phyloP scores from a whole-genome alignment of 2,329 filamentous ascomycete species.

The Verticillium klebahnii region DNA sequence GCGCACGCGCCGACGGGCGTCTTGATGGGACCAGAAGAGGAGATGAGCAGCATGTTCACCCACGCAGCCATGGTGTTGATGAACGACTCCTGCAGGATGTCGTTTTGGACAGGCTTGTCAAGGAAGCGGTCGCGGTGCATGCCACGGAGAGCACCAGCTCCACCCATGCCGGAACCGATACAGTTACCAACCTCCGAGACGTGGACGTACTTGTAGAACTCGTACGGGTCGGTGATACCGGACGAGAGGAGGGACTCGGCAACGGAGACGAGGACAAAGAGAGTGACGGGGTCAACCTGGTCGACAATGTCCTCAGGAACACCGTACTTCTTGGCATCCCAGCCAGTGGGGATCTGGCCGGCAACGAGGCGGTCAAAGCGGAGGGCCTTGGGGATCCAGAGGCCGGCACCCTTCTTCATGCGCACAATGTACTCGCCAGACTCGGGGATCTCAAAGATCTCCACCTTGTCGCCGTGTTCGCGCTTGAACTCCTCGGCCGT shows the following conservation, averaged over 20 bases:
- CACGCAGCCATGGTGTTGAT: conserved; percentile 99
- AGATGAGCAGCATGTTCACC: conserved; percentile 98
- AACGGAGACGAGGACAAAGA: conserved; percentile 91
- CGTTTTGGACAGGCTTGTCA: conserved; percentile 96
- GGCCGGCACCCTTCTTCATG: conserved; percentile 89
- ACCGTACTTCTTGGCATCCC: conserved; percentile 95
- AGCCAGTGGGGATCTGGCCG: conserved; percentile 93
- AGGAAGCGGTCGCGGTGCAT: conserved; percentile 99
- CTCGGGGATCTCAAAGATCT: conserved; percentile 92
- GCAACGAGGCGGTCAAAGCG: conserved; percentile 96
- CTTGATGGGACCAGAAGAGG: conserved; percentile 96
- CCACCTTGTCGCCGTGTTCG: conserved; percentile 95
- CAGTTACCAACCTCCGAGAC: conserved; percentile 98
- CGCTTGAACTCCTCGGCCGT: conserved; percentile 96
- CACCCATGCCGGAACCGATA: conserved; percentile 97
- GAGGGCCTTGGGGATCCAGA: conserved; percentile 95
- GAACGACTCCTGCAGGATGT: conserved; percentile 98
- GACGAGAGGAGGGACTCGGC: conserved; percentile 86
- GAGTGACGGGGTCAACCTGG: conserved; percentile 93
- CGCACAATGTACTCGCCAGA: conserved; percentile 93
- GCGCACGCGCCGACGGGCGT: conserved; percentile 97
- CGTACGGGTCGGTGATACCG: conserved; percentile 97
- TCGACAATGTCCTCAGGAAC: conserved; percentile 96
- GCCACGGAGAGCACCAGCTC: conserved; percentile 82
- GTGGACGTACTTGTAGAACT: conserved; percentile 99